Conservation (phyloP, 2,329 filamentous ascomycete species). For the Colletotrichum scovillei region DNA sequence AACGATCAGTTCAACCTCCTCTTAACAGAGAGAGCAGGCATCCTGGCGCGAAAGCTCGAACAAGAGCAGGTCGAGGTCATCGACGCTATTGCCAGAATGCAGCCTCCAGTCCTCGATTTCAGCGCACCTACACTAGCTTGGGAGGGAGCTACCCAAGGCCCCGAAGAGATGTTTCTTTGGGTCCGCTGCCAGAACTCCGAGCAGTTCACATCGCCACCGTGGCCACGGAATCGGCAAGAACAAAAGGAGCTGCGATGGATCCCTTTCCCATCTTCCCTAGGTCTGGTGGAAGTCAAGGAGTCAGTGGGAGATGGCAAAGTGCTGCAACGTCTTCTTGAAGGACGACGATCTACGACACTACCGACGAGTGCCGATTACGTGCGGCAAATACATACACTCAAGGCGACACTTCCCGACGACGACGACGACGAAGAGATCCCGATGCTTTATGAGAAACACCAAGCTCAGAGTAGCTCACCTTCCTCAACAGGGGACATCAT, state of each 20-base stretch:
- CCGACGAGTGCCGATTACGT: constrained; percentile 13
- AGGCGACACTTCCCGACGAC: background rate
- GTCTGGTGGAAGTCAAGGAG: background rate
- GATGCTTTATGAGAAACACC: background rate
- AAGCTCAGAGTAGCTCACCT: no score
- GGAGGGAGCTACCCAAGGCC: constrained; percentile 29
- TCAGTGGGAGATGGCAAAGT: background rate
- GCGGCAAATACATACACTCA: background rate
- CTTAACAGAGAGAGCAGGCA: constrained; percentile 34
- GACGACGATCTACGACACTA: background rate
- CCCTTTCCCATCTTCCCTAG: constrained; percentile 4
- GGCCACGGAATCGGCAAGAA: constrained; percentile 33
- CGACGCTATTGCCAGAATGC: constrained; percentile 42
- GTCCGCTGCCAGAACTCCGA: constrained; percentile 12
- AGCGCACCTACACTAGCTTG: constrained; percentile 40
- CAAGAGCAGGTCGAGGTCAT: constrained; percentile 44
- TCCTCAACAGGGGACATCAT: background rate
- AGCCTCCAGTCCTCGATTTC: constrained; percentile 44
- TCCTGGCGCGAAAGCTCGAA: constrained; percentile 34
- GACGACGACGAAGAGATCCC: constrained; percentile 7
- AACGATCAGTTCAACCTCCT: constrained; percentile 41
- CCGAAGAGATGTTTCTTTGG: constrained; percentile 41
- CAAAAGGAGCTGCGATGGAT: constrained; percentile 7
- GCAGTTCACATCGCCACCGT: constrained; percentile 14
- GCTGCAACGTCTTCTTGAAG: background rate